phyloP scores from a whole-genome alignment of 2,329 filamentous ascomycete genomes.

The Herpotrichia juniperi region DNA sequence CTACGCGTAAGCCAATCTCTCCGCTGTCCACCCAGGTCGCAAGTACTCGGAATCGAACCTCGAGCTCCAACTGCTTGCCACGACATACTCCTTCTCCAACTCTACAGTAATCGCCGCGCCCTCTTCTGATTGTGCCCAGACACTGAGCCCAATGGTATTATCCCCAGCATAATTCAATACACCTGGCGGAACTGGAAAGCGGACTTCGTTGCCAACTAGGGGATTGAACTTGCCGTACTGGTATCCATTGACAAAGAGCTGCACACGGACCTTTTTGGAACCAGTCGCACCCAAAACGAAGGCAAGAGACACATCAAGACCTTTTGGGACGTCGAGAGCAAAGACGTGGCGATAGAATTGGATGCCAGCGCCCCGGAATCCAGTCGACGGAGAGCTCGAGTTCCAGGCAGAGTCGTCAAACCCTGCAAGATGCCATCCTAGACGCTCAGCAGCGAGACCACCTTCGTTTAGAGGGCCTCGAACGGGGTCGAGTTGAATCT shows the following conservation, averaged over 20 bases:
- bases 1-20: slow-evolving; percentile 41
- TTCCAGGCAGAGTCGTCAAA: slow-evolving; percentile 58
- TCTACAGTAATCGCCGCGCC: slow-evolving; percentile 58
- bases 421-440: slow-evolving; percentile 65
- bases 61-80: slow-evolving; percentile 60
- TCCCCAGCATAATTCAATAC: slow-evolving; percentile 63
- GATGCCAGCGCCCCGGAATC: slow-evolving; percentile 58
- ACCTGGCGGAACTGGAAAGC: slow-evolving; percentile 66
- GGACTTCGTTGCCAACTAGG: slow-evolving; percentile 65
- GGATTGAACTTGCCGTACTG: slow-evolving; percentile 67
- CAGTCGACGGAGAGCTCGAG: slow-evolving; percentile 41
- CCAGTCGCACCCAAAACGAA: slow-evolving; percentile 58
- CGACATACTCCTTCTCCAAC: slow-evolving; percentile 61
- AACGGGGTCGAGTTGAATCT: slow-evolving; percentile 58
- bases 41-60: slow-evolving; percentile 56
- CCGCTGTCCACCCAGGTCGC: slow-evolving; percentile 57
- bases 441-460: slow-evolving; percentile 62
- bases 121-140: slow-evolving; percentile 65
- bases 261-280: slow-evolving; percentile 55
- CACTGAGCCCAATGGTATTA: slow-evolving; percentile 63
- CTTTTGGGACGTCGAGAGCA: slow-evolving; percentile 57
- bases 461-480: slow-evolving; percentile 64
- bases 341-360: slow-evolving; percentile 62
- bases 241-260: slow-evolving; percentile 70
- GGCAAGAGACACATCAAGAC: slow-evolving; percentile 62